phyloP scores from a whole-genome alignment of 2,329 filamentous ascomycete species.

The Clonostachys chloroleuca region DNA sequence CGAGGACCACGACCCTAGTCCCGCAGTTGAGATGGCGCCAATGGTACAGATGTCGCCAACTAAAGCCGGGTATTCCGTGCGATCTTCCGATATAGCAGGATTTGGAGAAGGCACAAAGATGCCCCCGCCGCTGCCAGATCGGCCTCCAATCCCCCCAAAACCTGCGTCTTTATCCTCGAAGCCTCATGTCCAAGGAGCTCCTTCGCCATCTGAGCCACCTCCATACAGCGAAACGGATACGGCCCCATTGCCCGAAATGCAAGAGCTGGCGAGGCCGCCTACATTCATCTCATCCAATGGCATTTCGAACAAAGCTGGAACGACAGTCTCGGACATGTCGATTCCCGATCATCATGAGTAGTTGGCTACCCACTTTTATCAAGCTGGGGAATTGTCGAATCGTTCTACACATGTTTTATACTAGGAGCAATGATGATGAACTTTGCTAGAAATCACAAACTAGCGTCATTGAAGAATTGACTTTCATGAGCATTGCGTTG shows the following conservation, averaged over 20 bases:
- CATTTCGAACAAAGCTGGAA: not conserved
- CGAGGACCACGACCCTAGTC: too few relatives aligned
- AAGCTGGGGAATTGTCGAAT: too few relatives aligned
- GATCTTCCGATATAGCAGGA: too few relatives aligned
- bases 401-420: too few relatives aligned
- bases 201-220: not conserved
- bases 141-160: not conserved
- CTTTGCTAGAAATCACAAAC: too few relatives aligned
- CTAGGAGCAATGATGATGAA: too few relatives aligned
- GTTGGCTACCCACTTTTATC: not conserved
- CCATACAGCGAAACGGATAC: not conserved
- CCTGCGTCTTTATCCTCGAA: not conserved
- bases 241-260: conserved; percentile 36
- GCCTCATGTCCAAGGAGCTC: not conserved
- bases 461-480: too few relatives aligned
- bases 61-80: too few relatives aligned
- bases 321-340: conserved; percentile 11
- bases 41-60: too few relatives aligned
- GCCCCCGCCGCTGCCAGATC: conserved; percentile 1
- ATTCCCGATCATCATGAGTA: conserved; percentile 19
- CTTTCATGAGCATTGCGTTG: too few relatives aligned
- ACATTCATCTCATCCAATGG: conserved; percentile 12
- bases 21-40: too few relatives aligned
- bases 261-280: conserved; percentile 26
- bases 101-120: conserved; percentile 1